Evolutionary conservation across 805 yeast genomes (phyloP).

Genomic region (Yarrowia sp.): DNA sequence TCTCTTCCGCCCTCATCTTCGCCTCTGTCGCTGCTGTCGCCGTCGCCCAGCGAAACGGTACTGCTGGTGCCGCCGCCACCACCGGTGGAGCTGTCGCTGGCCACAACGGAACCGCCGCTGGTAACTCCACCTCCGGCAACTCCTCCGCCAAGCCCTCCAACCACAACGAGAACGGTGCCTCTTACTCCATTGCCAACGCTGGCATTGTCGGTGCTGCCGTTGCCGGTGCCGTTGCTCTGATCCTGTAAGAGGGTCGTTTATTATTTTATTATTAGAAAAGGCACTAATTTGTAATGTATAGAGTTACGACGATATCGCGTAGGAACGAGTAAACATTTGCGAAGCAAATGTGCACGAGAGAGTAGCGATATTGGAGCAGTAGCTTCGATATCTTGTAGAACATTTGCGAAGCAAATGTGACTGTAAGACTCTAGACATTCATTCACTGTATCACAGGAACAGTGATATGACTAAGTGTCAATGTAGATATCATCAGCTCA

Average conservation of each 20-base stretch:
- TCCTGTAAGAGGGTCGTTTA: constrained; percentile 36
- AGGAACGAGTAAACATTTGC: too few relatives aligned
- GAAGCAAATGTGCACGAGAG: too few relatives aligned
- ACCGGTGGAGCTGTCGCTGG: constrained; percentile 28
- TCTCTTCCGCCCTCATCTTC: constrained; percentile 35
- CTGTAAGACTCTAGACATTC: too few relatives aligned
- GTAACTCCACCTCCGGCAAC: constrained; percentile 33
- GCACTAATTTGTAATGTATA: constrained; percentile 27
- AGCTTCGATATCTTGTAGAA: too few relatives aligned
- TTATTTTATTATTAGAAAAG: constrained; percentile 26
- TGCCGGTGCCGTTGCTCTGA: constrained; percentile 43
- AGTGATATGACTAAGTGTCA: too few relatives aligned
- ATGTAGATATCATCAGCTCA: too few relatives aligned
- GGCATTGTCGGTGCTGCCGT: constrained; percentile 43
- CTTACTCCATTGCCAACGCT: constrained; percentile 39
- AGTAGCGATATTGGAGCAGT: too few relatives aligned
- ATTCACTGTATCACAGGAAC: too few relatives aligned
- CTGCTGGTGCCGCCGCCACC: constrained; percentile 30
- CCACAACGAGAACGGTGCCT: constrained; percentile 36
- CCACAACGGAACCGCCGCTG: constrained; percentile 30
- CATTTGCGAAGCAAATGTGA: too few relatives aligned
- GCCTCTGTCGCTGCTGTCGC: constrained; percentile 36
- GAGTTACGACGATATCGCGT: background rate
- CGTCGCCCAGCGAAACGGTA: constrained; percentile 31
- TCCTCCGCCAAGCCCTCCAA: constrained; percentile 34